Evolutionary conservation across 2,329 filamentous ascomycete genomes (phyloP).

Genomic region (Phialophora expanda): DNA sequence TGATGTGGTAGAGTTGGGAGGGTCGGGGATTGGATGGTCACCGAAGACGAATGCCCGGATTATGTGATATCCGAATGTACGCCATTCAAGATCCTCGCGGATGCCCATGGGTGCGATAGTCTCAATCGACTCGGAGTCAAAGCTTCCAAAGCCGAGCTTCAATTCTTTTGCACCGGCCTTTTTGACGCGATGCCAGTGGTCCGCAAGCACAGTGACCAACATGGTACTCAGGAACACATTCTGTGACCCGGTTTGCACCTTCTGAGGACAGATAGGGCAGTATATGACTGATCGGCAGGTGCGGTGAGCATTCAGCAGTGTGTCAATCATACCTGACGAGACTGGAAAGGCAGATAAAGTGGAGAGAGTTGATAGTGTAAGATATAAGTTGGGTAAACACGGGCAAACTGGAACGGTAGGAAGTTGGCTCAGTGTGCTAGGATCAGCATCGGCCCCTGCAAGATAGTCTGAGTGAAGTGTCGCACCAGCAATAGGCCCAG

Average conservation of each 20-base stretch:
- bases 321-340: constrained; percentile 50
- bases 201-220: constrained; percentile 51
- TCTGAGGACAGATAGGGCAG: constrained; percentile 50
- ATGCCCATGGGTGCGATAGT: constrained; percentile 16
- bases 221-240: constrained; percentile 56
- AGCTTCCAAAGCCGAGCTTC: constrained; percentile 48
- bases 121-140: constrained; percentile 30
- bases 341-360: constrained; percentile 50
- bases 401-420: constrained; percentile 37
- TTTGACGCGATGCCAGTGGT: constrained; percentile 51
- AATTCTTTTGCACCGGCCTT: constrained; percentile 46
- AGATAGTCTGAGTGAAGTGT: constrained; percentile 6
- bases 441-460: constrained; percentile 16
- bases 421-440: constrained; percentile 28
- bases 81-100: constrained; percentile 41
- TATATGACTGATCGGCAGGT: constrained; percentile 51
- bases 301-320: constrained; percentile 50
- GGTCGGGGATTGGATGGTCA: constrained; percentile 30
- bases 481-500: not conserved
- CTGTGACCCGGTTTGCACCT: constrained; percentile 50
- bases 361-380: constrained; percentile 44
- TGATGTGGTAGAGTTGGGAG: constrained; percentile 17
- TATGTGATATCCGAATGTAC: constrained; percentile 42
- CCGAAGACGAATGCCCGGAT: constrained; percentile 38
- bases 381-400: constrained; percentile 44